Conservation (phyloP, 208 protist species). For the Trypanosoma brucei region DNA sequence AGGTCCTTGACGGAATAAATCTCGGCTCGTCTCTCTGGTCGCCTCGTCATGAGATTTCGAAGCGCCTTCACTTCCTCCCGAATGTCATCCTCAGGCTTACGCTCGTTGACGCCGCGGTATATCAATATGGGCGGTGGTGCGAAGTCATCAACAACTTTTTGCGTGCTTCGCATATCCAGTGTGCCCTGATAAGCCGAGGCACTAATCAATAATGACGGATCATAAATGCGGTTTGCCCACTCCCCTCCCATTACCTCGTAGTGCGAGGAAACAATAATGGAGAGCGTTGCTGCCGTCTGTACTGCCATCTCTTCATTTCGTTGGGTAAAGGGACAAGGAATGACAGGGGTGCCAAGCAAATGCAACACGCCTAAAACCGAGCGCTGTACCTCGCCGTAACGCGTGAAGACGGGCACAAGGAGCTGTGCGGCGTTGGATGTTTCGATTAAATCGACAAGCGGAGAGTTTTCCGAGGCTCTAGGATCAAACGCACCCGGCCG, state of each 20-base stretch:
- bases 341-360: conserved; percentile 69
- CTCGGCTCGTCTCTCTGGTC: conserved; percentile 34
- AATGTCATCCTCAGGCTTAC: conserved; percentile 43
- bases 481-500: conserved; percentile 20
- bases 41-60: conserved; percentile 36
- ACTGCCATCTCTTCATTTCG: conserved; percentile 74
- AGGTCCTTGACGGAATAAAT: conserved; percentile 59
- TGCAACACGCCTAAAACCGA: conserved; percentile 68
- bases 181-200: conserved; percentile 56
- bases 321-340: conserved; percentile 72
- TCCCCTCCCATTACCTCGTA: conserved; percentile 78
- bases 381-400: conserved; percentile 37
- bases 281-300: conserved; percentile 67
- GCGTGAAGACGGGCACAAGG: conserved; percentile 66
- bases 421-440: conserved; percentile 70
- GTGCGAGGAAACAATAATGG: conserved; percentile 75
- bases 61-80: conserved; percentile 62
- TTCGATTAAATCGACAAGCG: conserved; percentile 72
- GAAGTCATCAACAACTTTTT: conserved; percentile 83
- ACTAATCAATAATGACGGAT: conserved; percentile 46
- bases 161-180: conserved; percentile 69
- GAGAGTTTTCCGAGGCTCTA: conserved; percentile 28
- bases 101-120: conserved; percentile 62
- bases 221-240: conserved; percentile 85
- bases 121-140: conserved; percentile 51